Conservation (phyloP, 352 stramenopile species). For the Phytophthora pseudosyringae region DNA sequence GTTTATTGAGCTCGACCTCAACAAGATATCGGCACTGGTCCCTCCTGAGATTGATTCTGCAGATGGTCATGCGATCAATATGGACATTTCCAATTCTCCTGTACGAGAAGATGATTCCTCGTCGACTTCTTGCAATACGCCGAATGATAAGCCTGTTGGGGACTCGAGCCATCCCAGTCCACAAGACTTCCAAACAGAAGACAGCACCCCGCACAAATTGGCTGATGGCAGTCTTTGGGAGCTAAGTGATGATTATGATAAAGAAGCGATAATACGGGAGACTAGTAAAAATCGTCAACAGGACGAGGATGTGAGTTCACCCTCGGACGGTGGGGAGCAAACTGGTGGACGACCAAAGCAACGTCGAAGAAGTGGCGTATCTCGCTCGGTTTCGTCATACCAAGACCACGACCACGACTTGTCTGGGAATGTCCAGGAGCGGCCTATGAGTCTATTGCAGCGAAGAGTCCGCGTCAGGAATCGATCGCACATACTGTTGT, state of each 20-base stretch:
- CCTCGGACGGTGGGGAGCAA: constrained; percentile 29
- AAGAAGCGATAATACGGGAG: constrained; percentile 7
- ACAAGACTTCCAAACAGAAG: background rate
- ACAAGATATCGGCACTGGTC: constrained; percentile 45
- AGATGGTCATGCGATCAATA: background rate
- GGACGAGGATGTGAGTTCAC: constrained; percentile 6
- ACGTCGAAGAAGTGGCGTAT: background rate
- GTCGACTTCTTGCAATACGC: constrained; percentile 1
- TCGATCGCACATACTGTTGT: constrained; percentile 43
- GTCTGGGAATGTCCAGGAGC: constrained; percentile 15
- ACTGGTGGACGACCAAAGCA: background rate
- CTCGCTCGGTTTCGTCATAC: background rate
- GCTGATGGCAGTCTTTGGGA: constrained; percentile 9
- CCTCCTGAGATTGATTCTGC: constrained; percentile 17
- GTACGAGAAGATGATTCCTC: background rate
- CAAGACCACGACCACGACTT: constrained; percentile 29
- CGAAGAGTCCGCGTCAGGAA: constrained; percentile 52
- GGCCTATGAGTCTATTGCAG: constrained; percentile 51
- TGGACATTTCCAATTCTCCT: constrained; percentile 2
- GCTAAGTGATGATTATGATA: constrained; percentile 11
- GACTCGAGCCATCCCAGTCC: background rate
- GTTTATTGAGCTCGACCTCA: constrained; percentile 52
- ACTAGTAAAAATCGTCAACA: constrained; percentile 17
- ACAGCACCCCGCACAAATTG: constrained; percentile 9
- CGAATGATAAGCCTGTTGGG: background rate